These are phyloP conservation scores for Escovopsis sp. DNA, from an alignment of 2,329 filamentous ascomycete genomes.

Conservation along the genomic window DNA sequence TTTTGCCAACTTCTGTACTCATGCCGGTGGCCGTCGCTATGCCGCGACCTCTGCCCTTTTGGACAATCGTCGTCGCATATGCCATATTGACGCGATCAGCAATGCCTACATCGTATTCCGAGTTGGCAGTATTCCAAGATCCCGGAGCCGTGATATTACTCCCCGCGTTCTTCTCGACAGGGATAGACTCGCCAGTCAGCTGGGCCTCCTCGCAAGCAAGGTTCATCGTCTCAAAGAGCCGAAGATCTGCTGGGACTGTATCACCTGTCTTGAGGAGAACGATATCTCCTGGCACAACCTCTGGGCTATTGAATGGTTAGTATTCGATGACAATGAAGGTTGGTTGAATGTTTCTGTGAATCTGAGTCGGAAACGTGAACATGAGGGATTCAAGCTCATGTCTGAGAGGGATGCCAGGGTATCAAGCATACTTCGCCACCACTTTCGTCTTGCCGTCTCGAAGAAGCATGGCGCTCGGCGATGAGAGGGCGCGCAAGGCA, in stretches of 20 bases:
- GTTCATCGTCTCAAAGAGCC: slow-evolving; percentile 61
- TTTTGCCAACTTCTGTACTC: slow-evolving; percentile 55
- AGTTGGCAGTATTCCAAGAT: slow-evolving; percentile 29
- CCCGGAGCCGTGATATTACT: slow-evolving; percentile 29
- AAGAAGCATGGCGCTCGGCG: slow-evolving; percentile 47
- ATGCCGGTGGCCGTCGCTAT: slow-evolving; percentile 62
- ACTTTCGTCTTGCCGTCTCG: slow-evolving; percentile 43
- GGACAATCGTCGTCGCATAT: slow-evolving; percentile 59
- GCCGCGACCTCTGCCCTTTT: slow-evolving; percentile 56
- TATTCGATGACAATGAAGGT: background rate
- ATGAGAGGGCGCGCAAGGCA: slow-evolving; percentile 44
- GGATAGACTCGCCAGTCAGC: slow-evolving; percentile 61
- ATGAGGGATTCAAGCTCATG: background rate
- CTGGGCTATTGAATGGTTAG: slow-evolving; percentile 26
- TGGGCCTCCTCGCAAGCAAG: slow-evolving; percentile 65
- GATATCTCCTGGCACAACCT: slow-evolving; percentile 60
- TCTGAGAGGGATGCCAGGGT: slow-evolving; percentile 1
- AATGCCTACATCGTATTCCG: slow-evolving; percentile 42
- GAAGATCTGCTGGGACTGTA: slow-evolving; percentile 59
- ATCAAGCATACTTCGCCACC: slow-evolving; percentile 37
- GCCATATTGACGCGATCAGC: slow-evolving; percentile 63
- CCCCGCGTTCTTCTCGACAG: slow-evolving; percentile 50
- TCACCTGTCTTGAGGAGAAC: slow-evolving; percentile 55
- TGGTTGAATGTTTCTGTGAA: too few relatives aligned
- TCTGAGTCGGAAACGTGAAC: background rate